Evolutionary conservation across 768 basidiomycete genomes (phyloP).

Genomic region (Suillus spraguei): DNA sequence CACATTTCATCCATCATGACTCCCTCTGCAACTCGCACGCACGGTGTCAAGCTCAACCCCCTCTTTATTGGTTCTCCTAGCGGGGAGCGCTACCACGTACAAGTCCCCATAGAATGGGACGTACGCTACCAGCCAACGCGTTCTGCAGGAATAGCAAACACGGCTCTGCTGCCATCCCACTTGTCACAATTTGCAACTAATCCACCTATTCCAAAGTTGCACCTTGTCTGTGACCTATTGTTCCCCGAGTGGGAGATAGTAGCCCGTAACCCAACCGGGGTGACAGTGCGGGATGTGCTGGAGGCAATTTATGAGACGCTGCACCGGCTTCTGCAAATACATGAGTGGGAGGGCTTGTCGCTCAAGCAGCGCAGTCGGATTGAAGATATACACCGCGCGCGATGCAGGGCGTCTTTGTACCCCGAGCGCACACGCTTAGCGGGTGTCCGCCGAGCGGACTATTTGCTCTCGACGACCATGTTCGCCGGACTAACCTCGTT

Average conservation of each 20-base stretch:
- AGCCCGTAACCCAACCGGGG: conserved; percentile 43
- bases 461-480: conserved; percentile 46
- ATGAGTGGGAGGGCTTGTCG: conserved; percentile 47
- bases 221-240: conserved; percentile 49
- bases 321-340: conserved; percentile 37
- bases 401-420: conserved; percentile 44
- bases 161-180: conserved; percentile 20
- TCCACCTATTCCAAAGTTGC: conserved; percentile 42
- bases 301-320: conserved; percentile 45
- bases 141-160: conserved; percentile 17
- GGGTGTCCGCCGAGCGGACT: conserved; percentile 53
- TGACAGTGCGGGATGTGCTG: conserved; percentile 57
- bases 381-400: conserved; percentile 43
- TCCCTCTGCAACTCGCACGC: conserved; percentile 13
- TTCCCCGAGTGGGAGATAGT: conserved; percentile 45
- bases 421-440: conserved; percentile 36
- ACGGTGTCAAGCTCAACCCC: conserved; percentile 18
- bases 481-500: conserved; percentile 56
- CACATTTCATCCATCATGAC: conserved; percentile 14
- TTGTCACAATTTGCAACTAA: conserved; percentile 45
- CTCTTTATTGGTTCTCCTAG: conserved; percentile 20
- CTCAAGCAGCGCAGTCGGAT: conserved; percentile 46
- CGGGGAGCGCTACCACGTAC: conserved; percentile 15
- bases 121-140: conserved; percentile 43
- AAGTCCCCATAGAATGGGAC: conserved; percentile 50